Percentiles rank a stretch among this genome's conserved stretches.
Conservation (phyloP, 2,329 filamentous ascomycete genomes). For the Acrocalymma vagum region DNA sequence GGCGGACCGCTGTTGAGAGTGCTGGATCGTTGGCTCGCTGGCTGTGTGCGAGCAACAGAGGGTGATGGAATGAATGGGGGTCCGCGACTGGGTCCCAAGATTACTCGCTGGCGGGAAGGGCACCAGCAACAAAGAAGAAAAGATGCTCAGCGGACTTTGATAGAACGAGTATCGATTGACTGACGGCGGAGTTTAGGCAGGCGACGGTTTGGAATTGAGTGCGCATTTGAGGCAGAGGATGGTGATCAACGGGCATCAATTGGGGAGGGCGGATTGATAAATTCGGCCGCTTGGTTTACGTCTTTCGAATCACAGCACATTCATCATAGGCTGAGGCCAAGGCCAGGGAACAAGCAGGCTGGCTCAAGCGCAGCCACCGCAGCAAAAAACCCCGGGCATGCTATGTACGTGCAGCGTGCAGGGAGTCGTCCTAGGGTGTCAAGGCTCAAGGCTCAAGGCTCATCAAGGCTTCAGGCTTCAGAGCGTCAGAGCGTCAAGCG, state of each 20-base stretch:
- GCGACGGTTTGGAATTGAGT: conserved; percentile 38
- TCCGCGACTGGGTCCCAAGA: conserved; percentile 22
- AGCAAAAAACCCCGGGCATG: conserved; percentile 31
- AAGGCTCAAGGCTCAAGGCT: too few relatives aligned
- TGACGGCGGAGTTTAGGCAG: conserved; percentile 28
- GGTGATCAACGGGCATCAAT: conserved; percentile 44
- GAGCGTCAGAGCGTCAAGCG: too few relatives aligned
- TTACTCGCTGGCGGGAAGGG: conserved; percentile 30
- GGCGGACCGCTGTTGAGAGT: conserved; percentile 27
- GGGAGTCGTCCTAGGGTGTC: too few relatives aligned
- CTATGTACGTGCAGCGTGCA: conserved; percentile 35
- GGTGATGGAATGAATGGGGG: conserved; percentile 24
- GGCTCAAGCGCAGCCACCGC: conserved; percentile 30
- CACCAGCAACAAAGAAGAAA: conserved; percentile 45
- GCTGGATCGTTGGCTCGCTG: conserved; percentile 29
- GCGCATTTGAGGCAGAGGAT: conserved; percentile 34
- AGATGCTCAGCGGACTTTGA: conserved; percentile 37
- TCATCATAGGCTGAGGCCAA: conserved; percentile 50
- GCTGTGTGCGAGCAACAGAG: too few relatives aligned
- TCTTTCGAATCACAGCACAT: conserved; percentile 42
- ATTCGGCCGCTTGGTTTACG: conserved; percentile 42
- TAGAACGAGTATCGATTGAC: conserved; percentile 43
- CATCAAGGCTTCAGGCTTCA: too few relatives aligned
- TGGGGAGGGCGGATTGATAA: conserved; percentile 43
- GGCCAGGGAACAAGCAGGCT: conserved; percentile 40